Evolutionary conservation across 257 asterid species (phyloP).

Genomic region (Eucommia ulmoides): DNA sequence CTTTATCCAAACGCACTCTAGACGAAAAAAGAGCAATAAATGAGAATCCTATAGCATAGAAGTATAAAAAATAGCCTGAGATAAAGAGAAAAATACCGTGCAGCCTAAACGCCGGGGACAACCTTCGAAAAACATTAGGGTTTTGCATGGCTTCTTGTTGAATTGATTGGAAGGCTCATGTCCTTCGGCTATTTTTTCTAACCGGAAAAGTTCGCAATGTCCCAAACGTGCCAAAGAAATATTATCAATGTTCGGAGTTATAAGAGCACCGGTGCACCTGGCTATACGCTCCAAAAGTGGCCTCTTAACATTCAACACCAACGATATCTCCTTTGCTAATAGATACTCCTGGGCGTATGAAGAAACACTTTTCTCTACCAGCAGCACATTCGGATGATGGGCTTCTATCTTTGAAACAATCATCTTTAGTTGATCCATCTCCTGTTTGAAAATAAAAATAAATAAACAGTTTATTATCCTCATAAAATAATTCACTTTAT

Average conservation of each 20-base stretch:
- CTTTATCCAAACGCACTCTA: too few relatives aligned
- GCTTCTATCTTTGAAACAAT: slow-evolving; percentile 80
- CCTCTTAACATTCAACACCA: slow-evolving; percentile 74
- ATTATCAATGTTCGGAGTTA: slow-evolving; percentile 75
- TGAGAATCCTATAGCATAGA: too few relatives aligned
- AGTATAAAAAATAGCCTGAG: too few relatives aligned
- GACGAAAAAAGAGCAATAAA: too few relatives aligned
- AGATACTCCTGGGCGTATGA: slow-evolving; percentile 82
- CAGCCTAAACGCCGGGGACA: slow-evolving; percentile 94
- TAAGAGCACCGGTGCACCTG: slow-evolving; percentile 77
- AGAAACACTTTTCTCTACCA: slow-evolving; percentile 88
- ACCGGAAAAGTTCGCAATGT: slow-evolving; percentile 70
- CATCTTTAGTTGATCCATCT: slow-evolving; percentile 69
- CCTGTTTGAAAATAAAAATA: slow-evolving; percentile 32
- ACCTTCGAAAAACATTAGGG: slow-evolving; percentile 93
- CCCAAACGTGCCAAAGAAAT: slow-evolving; percentile 64
- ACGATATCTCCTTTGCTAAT: slow-evolving; percentile 78
- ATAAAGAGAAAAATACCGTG: slow-evolving; percentile 63
- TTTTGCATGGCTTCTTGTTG: slow-evolving; percentile 66
- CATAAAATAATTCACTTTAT: too few relatives aligned
- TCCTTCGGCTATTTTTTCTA: slow-evolving; percentile 70
- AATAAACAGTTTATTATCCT: too few relatives aligned
- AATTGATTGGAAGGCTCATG: slow-evolving; percentile 59
- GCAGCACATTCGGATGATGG: slow-evolving; percentile 80
- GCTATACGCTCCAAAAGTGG: slow-evolving; percentile 75